These are phyloP conservation scores for Leishmania major DNA, from an alignment of 208 protist genomes.

Conservation along the genomic window DNA sequence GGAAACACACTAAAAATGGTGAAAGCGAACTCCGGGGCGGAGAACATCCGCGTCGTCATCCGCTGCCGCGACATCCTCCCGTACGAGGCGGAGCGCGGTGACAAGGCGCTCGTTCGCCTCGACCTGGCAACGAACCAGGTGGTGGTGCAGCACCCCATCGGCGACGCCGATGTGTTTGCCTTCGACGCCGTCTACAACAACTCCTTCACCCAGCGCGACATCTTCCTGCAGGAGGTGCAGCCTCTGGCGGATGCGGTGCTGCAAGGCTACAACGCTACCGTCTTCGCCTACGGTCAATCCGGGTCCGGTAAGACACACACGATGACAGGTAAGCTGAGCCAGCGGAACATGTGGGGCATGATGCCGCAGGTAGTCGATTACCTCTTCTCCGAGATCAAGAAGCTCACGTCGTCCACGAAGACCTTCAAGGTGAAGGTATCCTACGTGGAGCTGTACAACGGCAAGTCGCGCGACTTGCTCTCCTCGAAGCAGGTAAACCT, in stretches of 20 bases:
- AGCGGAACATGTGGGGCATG: conserved; percentile 87
- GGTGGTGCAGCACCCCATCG: conserved; percentile 84
- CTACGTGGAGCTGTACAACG: conserved; percentile 93
- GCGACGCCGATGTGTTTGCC: conserved; percentile 83
- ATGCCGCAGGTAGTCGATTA: conserved; percentile 91
- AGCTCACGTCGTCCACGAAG: conserved; percentile 79
- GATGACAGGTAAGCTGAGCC: conserved; percentile 88
- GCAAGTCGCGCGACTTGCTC: conserved; percentile 88
- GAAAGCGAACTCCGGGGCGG: conserved; percentile 68
- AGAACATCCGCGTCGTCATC: conserved; percentile 93
- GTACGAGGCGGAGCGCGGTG: conserved; percentile 83
- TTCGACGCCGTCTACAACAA: conserved; percentile 94
- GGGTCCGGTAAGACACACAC: conserved; percentile 93
- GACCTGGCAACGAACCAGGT: conserved; percentile 90
- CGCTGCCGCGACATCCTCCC: conserved; percentile 81
- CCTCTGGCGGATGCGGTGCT: conserved; percentile 86
- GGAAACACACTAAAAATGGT: conserved; percentile 36
- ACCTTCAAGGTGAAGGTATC: conserved; percentile 90
- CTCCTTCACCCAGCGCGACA: conserved; percentile 90
- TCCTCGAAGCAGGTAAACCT: conserved; percentile 79
- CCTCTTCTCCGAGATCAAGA: conserved; percentile 88
- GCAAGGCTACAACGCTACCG: conserved; percentile 92
- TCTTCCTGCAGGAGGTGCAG: conserved; percentile 90
- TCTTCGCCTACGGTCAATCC: conserved; percentile 93
- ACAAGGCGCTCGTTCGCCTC: conserved; percentile 86